Percentiles rank a stretch among this genome's conserved stretches.
Conservation (phyloP, 164 flowering plant genomes). For the Santalum album region DNA sequence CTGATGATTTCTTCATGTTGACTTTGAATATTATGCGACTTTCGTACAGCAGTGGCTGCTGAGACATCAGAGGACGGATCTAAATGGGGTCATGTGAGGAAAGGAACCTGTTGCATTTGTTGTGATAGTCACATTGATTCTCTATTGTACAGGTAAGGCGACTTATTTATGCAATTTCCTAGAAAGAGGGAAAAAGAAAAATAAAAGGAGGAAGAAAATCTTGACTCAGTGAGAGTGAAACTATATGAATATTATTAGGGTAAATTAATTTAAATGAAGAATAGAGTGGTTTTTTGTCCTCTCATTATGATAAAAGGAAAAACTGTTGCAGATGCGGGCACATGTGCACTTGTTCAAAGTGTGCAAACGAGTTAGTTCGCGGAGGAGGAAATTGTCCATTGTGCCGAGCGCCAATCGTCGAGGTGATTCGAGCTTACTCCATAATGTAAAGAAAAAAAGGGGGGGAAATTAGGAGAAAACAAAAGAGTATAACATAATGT, state of each 20-base stretch:
- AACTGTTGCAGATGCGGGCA: not conserved
- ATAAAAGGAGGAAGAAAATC: no score
- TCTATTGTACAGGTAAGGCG: slow-evolving; percentile 60
- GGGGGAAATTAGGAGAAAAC: no score
- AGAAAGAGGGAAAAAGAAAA: no score
- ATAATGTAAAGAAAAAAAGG: not conserved
- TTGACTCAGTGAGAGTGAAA: no score
- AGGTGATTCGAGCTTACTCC: slow-evolving; percentile 2
- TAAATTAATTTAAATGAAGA: no score
- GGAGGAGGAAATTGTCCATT: slow-evolving; percentile 2
- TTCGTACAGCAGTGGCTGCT: slow-evolving; percentile 27
- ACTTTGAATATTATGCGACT: not conserved
- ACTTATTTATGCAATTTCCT: not conserved
- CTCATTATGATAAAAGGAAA: not conserved
- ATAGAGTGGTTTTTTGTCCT: no score
- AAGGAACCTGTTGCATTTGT: slow-evolving; percentile 74
- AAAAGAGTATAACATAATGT: no score
- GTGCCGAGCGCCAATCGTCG: slow-evolving; percentile 3
- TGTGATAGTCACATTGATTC: slow-evolving; percentile 77
- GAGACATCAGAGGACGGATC: slow-evolving; percentile 76
- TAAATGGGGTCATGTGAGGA: slow-evolving; percentile 65
- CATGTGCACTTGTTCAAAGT: slow-evolving; percentile 4
- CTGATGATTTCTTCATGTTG: not conserved
- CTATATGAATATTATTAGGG: no score
- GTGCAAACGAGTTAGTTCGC: slow-evolving; percentile 3